phyloP scores from a whole-genome alignment of 352 stramenopile species.

The Phytophthora pisi region DNA sequence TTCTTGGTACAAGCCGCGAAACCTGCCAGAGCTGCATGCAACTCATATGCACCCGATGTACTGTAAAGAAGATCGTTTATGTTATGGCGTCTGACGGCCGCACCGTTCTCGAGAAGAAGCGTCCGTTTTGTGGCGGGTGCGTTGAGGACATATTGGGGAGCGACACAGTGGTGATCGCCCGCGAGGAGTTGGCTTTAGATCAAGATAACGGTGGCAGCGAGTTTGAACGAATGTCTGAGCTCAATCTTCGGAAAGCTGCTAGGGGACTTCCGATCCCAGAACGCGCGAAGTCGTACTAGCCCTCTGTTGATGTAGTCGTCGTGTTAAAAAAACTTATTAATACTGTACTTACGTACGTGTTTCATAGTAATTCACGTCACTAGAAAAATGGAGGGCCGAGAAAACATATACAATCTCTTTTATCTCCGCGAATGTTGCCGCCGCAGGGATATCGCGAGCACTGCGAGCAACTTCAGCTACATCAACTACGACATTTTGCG shows the following conservation, averaged over 20 bases:
- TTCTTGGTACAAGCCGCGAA: slow-evolving; percentile 25
- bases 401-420: no score
- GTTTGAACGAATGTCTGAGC: background rate
- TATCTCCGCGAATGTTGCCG: no score
- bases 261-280: background rate
- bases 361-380: no score
- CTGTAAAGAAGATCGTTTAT: slow-evolving; percentile 28
- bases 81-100: slow-evolving; percentile 22
- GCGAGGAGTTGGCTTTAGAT: slow-evolving; percentile 23
- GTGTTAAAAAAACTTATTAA: background rate
- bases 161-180: slow-evolving; percentile 27
- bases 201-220: background rate
- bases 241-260: background rate
- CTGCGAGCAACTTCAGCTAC: no score
- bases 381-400: no score
- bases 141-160: slow-evolving; percentile 17
- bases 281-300: background rate
- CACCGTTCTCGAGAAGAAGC: slow-evolving; percentile 34
- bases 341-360: background rate
- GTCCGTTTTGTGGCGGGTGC: slow-evolving; percentile 26
- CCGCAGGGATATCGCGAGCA: no score
- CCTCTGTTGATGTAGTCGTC: background rate
- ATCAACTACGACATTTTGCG: no score
- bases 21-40: slow-evolving; percentile 27
- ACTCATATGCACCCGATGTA: slow-evolving; percentile 30